Percentiles rank a stretch among this genome's conserved stretches.
phyloP scores from a whole-genome alignment of 306 rosid genomes.

The Prunus salicina region DNA sequence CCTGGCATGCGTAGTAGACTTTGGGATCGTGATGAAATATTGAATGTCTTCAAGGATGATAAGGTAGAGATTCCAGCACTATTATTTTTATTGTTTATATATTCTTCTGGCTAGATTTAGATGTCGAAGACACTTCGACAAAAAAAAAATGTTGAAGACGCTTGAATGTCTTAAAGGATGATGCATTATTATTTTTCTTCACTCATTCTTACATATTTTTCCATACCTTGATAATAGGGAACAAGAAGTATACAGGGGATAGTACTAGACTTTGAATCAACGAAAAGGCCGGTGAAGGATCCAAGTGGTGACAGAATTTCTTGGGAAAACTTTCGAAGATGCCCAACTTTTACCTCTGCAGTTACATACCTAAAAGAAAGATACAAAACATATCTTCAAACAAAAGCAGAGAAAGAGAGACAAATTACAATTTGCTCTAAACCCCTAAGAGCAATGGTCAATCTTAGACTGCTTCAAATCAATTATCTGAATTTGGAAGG shows the following conservation, averaged over 20 bases:
- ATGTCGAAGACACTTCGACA: too few species aligned
- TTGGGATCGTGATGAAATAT: constrained; percentile 53
- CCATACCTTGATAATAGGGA: constrained; percentile 30
- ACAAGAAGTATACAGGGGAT: constrained; percentile 41
- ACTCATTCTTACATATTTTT: constrained; percentile 2
- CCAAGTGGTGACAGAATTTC: constrained; percentile 18
- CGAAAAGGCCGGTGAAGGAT: not conserved
- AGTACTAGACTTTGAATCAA: constrained; percentile 39
- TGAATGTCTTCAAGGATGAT: constrained; percentile 35
- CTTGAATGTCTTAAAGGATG: not conserved
- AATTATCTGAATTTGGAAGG: constrained; percentile 52
- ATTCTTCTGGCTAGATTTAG: not conserved
- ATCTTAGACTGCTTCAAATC: constrained; percentile 53
- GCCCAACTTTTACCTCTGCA: constrained; percentile 27
- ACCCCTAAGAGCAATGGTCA: constrained; percentile 41
- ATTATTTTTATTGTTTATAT: not conserved
- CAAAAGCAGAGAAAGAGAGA: constrained; percentile 22
- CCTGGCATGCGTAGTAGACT: constrained; percentile 54
- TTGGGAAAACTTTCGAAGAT: constrained; percentile 16
- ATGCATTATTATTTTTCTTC: not conserved
- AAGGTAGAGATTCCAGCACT: constrained; percentile 28
- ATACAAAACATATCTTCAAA: constrained; percentile 22
- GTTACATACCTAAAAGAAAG: constrained; percentile 30
- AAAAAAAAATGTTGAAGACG: not conserved
- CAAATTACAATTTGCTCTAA: constrained; percentile 29